These are phyloP conservation scores for Ogataea wickerhamii DNA, from an alignment of 805 yeast genomes.

Conservation along the genomic window DNA sequence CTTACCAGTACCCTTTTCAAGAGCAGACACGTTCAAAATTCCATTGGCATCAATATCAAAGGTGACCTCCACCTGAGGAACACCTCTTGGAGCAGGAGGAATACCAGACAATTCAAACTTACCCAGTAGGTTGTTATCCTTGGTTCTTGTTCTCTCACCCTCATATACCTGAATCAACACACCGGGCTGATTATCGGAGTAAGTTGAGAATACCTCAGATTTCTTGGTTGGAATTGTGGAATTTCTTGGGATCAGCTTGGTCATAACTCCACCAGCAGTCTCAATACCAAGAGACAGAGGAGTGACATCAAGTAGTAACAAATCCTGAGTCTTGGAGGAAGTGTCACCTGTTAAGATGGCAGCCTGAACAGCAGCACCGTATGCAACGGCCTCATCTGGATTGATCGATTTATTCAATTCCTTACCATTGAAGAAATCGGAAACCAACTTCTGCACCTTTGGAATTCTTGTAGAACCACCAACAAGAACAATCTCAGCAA, in stretches of 20 bases:
- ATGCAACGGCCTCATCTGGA: slow-evolving; percentile 99
- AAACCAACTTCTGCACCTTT: slow-evolving; percentile 90
- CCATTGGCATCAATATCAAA: slow-evolving; percentile 97
- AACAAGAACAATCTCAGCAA: slow-evolving; percentile 89
- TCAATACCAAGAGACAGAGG: slow-evolving; percentile 97
- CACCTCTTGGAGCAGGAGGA: slow-evolving; percentile 99
- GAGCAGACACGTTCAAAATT: slow-evolving; percentile 91
- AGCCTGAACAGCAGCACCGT: slow-evolving; percentile 99
- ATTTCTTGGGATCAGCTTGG: slow-evolving; percentile 97
- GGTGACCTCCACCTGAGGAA: slow-evolving; percentile 96
- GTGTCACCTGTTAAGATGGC: slow-evolving; percentile 95
- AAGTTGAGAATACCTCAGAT: slow-evolving; percentile 94
- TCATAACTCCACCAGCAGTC: slow-evolving; percentile 99
- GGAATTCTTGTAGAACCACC: slow-evolving; percentile 99
- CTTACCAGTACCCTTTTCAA: slow-evolving; percentile 98
- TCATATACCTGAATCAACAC: slow-evolving; percentile 95
- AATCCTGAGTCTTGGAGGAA: slow-evolving; percentile 90
- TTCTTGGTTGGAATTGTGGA: slow-evolving; percentile 97
- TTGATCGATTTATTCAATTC: slow-evolving; percentile 94
- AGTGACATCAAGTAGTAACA: slow-evolving; percentile 91
- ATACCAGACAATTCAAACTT: slow-evolving; percentile 95
- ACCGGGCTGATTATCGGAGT: slow-evolving; percentile 98
- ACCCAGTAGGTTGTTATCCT: slow-evolving; percentile 95
- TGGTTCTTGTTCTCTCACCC: slow-evolving; percentile 97
- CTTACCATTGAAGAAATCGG: slow-evolving; percentile 96